Evolutionary conservation across 2,329 filamentous ascomycete species (phyloP).

Genomic region (Ilyonectria sp.): DNA sequence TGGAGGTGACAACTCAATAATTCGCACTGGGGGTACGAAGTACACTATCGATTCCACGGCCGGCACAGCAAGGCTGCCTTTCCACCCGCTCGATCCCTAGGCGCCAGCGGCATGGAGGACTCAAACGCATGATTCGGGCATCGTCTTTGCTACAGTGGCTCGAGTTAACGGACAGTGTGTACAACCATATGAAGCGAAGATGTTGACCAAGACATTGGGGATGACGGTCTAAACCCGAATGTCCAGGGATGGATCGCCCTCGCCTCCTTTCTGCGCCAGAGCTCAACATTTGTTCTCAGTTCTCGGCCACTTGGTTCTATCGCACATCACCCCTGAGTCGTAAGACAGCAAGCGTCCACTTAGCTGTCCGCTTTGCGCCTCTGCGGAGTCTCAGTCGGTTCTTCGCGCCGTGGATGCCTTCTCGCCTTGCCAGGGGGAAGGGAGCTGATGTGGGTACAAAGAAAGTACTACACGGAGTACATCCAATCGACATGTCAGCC

Average conservation of each 20-base stretch:
- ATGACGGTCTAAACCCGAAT: not conserved
- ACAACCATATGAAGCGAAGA: not conserved
- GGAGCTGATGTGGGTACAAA: slow-evolving; percentile 25
- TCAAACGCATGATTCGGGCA: not conserved
- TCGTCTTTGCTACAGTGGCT: not conserved
- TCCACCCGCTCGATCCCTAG: not conserved
- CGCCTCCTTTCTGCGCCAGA: slow-evolving; percentile 5
- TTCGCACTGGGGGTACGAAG: not conserved
- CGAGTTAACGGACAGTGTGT: not conserved
- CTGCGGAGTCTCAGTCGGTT: slow-evolving; percentile 34
- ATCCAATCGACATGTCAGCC: slow-evolving; percentile 27
- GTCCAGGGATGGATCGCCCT: slow-evolving; percentile 14
- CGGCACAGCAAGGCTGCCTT: not conserved
- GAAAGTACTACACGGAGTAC: not conserved
- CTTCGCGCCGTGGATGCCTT: slow-evolving; percentile 34
- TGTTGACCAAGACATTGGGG: not conserved
- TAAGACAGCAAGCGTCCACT: slow-evolving; percentile 35
- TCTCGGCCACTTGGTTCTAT: not conserved
- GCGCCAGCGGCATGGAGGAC: not conserved
- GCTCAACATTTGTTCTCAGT: slow-evolving; percentile 1
- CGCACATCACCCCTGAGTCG: slow-evolving; percentile 11
- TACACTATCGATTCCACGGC: not conserved
- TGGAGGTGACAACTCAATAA: not conserved
- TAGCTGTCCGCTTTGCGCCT: slow-evolving; percentile 30
- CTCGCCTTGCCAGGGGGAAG: slow-evolving; percentile 22